phyloP scores from a whole-genome alignment of 1,139 yeast genomes.

The Saccharomycopsis hybrid region DNA sequence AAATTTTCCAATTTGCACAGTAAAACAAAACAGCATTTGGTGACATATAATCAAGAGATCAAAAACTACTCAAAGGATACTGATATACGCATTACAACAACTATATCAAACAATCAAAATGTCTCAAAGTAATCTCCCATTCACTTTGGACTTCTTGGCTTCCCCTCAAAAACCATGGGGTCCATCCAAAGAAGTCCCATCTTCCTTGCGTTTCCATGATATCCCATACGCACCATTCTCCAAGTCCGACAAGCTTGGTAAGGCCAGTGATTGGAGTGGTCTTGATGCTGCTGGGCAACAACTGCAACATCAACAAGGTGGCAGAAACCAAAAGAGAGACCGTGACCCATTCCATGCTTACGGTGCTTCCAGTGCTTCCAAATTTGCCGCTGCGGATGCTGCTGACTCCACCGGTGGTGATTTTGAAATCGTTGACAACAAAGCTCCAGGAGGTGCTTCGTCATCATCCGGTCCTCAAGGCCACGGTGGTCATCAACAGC shows the following conservation, averaged over 20 bases:
- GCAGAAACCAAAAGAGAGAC: slow-evolving; percentile 32
- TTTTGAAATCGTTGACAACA: slow-evolving; percentile 50
- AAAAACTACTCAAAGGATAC: no score
- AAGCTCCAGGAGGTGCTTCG: slow-evolving; percentile 21
- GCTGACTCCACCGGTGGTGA: slow-evolving; percentile 37
- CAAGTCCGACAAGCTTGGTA: slow-evolving; percentile 58
- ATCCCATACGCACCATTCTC: slow-evolving; percentile 67
- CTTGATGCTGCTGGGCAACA: slow-evolving; percentile 29
- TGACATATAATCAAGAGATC: no score
- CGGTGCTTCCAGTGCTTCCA: slow-evolving; percentile 56
- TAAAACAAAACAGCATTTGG: no score
- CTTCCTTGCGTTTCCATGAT: slow-evolving; percentile 41
- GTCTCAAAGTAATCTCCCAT: slow-evolving; percentile 21
- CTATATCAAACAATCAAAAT: no score
- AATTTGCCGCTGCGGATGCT: slow-evolving; percentile 46
- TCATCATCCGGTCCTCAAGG: no score
- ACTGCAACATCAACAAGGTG: slow-evolving; percentile 37
- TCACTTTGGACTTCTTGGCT: slow-evolving; percentile 23
- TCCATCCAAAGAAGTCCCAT: slow-evolving; percentile 44
- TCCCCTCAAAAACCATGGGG: slow-evolving; percentile 45
- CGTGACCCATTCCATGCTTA: slow-evolving; percentile 61
- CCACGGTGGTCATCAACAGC: no score
- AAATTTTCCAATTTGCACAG: no score
- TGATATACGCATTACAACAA: no score
- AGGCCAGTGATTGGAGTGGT: slow-evolving; percentile 56